Evolutionary conservation across 2,329 filamentous ascomycete genomes (phyloP).

Genomic region (Chrysoporthe cubensis): DNA sequence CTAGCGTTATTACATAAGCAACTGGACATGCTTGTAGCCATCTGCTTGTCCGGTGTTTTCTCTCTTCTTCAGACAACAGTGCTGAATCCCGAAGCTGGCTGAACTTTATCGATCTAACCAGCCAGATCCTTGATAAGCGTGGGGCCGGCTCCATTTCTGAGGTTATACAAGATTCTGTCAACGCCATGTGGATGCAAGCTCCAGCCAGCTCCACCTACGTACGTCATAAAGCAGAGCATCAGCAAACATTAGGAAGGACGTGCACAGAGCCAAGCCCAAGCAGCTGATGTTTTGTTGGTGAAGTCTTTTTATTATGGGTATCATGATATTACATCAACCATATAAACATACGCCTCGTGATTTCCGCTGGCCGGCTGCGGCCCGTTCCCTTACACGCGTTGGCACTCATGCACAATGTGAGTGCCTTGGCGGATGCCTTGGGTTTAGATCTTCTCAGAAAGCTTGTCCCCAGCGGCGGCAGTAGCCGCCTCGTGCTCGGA

Average conservation of each 20-base stretch:
- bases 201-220: too few relatives aligned
- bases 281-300: not conserved
- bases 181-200: too few relatives aligned
- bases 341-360: not conserved
- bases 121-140: too few relatives aligned
- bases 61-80: too few relatives aligned
- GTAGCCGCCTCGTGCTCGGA: slow-evolving; percentile 17
- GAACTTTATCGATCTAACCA: too few relatives aligned
- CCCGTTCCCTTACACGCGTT: not conserved
- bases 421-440: too few relatives aligned
- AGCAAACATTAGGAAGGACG: not conserved
- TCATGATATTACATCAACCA: slow-evolving; percentile 14
- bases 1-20: too few relatives aligned
- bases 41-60: too few relatives aligned
- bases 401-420: not conserved
- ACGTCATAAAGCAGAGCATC: too few relatives aligned
- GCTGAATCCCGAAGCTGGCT: too few relatives aligned
- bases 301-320: slow-evolving; percentile 9
- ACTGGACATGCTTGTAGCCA: too few relatives aligned
- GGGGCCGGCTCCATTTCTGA: not conserved
- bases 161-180: not conserved
- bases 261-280: not conserved
- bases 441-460: slow-evolving; percentile 23
- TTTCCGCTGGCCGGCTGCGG: not conserved
- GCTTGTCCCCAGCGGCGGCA: slow-evolving; percentile 22